A percentile compares a stretch with the other conserved stretches of the same genome.
These are phyloP conservation scores for Beta corolliflora DNA, from an alignment of 179 eudicot species.

Conservation along the genomic window DNA sequence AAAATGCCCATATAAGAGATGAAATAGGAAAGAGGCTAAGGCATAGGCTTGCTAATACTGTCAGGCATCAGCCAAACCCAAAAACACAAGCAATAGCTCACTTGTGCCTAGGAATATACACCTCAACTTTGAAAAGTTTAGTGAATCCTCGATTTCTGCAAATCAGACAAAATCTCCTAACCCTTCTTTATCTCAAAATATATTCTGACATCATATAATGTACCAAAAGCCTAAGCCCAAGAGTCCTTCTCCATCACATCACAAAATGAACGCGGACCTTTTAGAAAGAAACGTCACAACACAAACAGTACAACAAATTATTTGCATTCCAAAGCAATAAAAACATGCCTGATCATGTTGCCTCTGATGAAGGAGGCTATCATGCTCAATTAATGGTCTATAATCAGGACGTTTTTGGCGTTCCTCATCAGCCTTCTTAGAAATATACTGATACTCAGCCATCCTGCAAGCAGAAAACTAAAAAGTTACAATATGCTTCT, in stretches of 20 bases:
- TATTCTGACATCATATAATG: not conserved
- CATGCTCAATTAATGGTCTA: conserved; percentile 75
- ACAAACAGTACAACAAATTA: not conserved
- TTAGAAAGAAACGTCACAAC: not conserved
- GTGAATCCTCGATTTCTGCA: not conserved
- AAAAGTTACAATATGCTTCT: not conserved
- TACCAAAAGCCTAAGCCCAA: not conserved
- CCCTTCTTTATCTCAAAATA: not conserved
- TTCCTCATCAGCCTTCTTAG: conserved; percentile 70
- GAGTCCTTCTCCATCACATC: not conserved
- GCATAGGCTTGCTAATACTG: not conserved
- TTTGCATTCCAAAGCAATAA: conserved; percentile 14
- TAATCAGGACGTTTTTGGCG: conserved; percentile 68
- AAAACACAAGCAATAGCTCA: not conserved
- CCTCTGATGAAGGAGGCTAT: conserved; percentile 67
- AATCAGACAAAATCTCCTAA: not conserved
- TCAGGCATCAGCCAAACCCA: not conserved
- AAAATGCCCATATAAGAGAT: not conserved
- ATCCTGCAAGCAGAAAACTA: conserved; percentile 43
- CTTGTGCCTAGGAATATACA: not conserved
- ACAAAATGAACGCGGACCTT: conserved; percentile 3
- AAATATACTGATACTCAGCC: conserved; percentile 57
- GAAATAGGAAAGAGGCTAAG: not conserved
- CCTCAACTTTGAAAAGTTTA: not conserved
- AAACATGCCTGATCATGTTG: conserved; percentile 54